Base-by-base conservation (phyloP, 139 green algal genomes). In the Chlorella sorokiniana region DNA sequence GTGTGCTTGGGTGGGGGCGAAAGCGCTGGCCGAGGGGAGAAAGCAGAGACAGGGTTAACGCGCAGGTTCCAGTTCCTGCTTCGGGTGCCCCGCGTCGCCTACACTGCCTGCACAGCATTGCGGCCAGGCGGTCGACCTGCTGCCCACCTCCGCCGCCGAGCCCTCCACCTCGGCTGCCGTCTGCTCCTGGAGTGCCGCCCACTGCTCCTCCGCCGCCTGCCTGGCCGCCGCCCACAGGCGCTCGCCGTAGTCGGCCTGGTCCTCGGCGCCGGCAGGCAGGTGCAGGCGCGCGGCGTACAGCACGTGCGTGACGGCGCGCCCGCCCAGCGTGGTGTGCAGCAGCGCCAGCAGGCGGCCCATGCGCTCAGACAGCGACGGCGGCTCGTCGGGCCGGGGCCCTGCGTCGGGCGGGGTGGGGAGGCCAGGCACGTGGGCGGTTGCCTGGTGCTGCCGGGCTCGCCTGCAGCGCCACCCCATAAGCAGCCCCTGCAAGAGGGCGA, bases 271-370 rank as follows among this genome's bases (percentile, higher is more conserved):
- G 1, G 44, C 27, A 20, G 33, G 25, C 35, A 85, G 9, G 4
- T 4, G 3, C 48, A 20, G 10, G 31, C 76, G 76, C 42, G 74
- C 23, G 20, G 62, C 65, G 16, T 35, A 44, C 62, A 83, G 67
- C 27, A 83, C 56, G 42, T 61, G 27, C 0, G 65, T 27, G 11
- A 35, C 48, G 3, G 48, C 52, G 22, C 14, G 3, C 6, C 37
- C 78, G 29, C 65, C 67, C 6, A 37, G 38, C 9, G 33, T 38
- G 25, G 22, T 18, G 11, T 23, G 0, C 14, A 77, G 41, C 16
- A 69, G 48, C 11, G 64, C 54, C 78, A 83, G 35, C 65, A 83
- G 78, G 45, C 78, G 65, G 63, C 40, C 78, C 65, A 83, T 69
- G 35, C 38, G 42, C 44, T 77, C 64, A 2, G 77, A 65, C 10